Conservation (phyloP, 768 basidiomycete genomes). For the Trametes meyenii region DNA sequence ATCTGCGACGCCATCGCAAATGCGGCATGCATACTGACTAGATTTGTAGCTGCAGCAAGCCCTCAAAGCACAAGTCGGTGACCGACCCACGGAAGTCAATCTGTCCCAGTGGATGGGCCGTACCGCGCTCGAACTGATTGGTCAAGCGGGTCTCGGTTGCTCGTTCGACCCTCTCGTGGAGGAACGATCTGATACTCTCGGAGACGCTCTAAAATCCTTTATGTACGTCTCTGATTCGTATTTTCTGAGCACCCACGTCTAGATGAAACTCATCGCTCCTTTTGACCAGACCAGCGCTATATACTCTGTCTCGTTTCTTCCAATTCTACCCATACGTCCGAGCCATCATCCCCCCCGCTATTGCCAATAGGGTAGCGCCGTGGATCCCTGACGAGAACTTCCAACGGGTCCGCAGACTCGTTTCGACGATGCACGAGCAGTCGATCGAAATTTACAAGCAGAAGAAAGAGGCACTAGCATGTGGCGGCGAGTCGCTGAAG, state of each 20-base stretch:
- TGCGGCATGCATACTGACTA: slow-evolving; percentile 27
- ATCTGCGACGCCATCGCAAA: slow-evolving; percentile 17
- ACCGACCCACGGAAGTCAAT: slow-evolving; percentile 15
- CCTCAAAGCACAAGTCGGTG: not conserved
- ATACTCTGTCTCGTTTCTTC: not conserved
- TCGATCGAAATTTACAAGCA: slow-evolving; percentile 34
- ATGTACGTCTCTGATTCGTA: not conserved
- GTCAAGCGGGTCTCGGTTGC: slow-evolving; percentile 27
- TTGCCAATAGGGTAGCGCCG: slow-evolving; percentile 2
- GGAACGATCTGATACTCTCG: not conserved
- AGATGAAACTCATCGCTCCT: too few species aligned
- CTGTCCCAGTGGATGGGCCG: slow-evolving; percentile 40
- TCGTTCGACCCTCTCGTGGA: slow-evolving; percentile 25
- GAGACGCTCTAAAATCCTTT: slow-evolving; percentile 10
- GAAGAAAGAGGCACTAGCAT: slow-evolving; percentile 33
- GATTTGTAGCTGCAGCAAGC: not conserved
- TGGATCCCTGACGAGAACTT: not conserved
- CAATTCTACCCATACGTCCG: slow-evolving; percentile 13
- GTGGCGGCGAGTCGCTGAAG: slow-evolving; percentile 31
- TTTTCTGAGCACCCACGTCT: not conserved
- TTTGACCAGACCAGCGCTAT: slow-evolving; percentile 1
- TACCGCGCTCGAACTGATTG: slow-evolving; percentile 43
- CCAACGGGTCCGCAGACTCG: not conserved
- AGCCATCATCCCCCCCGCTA: slow-evolving; percentile 5
- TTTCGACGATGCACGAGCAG: not conserved